Base-by-base conservation (phyloP, 805 yeast species). In the Yarrowia bubula region DNA sequence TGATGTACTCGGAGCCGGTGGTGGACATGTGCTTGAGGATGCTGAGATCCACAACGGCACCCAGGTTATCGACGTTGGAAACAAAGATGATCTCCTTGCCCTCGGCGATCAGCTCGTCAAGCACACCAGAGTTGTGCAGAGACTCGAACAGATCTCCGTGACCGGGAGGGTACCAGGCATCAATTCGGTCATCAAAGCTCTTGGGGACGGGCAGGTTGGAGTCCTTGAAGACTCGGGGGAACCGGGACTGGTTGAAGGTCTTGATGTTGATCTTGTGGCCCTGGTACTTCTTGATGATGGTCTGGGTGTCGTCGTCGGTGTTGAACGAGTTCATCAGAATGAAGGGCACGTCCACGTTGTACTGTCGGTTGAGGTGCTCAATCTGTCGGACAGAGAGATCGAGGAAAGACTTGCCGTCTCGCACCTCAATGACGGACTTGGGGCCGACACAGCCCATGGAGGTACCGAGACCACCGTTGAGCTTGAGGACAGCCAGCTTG, bases 391-490 rank as follows among this genome's bases (percentile, higher is more conserved):
- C 99, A 53, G 97, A 83, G 71, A 95, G 84, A 77, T 95, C 99
- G 76, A 95, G 83, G 77, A 95, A 95, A 46, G 98, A 89, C 83
- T 95, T 96, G 68, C 98, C 98, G 72, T 95, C 99, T 78, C 99
- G 89, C 57, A 95, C 99, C 81, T 95, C 99, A 75, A 95, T 95
- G 70, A 95, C 96, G 32, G 97, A 90, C 79, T 92, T 92, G 69
- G 99, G 99, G 66, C 99, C 99, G 68, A 95, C 98, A 81, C 99
- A 95, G 66, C 99, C 99, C 99, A 95, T 95, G 9, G 98, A 93
- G 18, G 99, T 95, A 75, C 99, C 99, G 71, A 95, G 83, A 47
- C 99, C 99, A 82, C 99, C 99, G 76, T 95, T 95, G 76, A 95
- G 84, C 80, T 95, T 95, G 77, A 95, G 83, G 46, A 95, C 99